Base-by-base conservation (phyloP, 2,329 filamentous ascomycete genomes). In the Shiraia sp. region DNA sequence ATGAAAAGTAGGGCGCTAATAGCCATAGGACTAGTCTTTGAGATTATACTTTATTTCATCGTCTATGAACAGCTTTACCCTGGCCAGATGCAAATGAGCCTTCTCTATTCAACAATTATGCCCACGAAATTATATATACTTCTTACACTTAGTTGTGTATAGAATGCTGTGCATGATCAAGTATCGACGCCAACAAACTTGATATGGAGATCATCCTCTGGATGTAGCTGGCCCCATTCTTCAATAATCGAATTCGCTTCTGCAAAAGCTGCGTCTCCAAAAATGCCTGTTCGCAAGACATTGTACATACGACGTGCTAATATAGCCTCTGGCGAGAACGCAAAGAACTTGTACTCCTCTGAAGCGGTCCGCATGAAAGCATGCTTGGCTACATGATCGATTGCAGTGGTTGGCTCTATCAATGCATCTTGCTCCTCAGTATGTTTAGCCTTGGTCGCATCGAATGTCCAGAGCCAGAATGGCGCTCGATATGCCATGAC, bases 401-500 rank as follows among this genome's bases (percentile, higher is more conserved):
- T 34, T 1, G 42, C 34, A 1, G 24, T 41, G 1, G 15, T 8
- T 6, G 49, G 53, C 7, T 41, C 34, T 10, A 42, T 15, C 9
- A 39, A 40, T n/a, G 59, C 47, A 16, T 59, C 52, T 7, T 52
- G 45, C 14, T 60, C 53, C 3, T 57, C 54, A 5, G 56, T 35
- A 22, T 28, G 28, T 3, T 30, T 27, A 13, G 13, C 16, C 6
- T 26, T 8, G 6, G n/a, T 16, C 6, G 53, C 40, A 7, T 47
- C 35, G 41, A 49, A 50, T 10, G 27, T 32, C 65, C 67, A 71
- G 0, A 71, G 28, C 61, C 60, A 70, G 7, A 52, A 42, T 0
- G 67, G 68, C 0, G 66, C 57, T 7, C 44, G 29, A 28, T 65
- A 68, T 1, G 54, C 51, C 41, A 69, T 49, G 38, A 70, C 68